Percentiles rank a stretch among this genome's conserved stretches.
Conservation (phyloP, 108 stramenopile genomes). For the Cyclotella cryptica region DNA sequence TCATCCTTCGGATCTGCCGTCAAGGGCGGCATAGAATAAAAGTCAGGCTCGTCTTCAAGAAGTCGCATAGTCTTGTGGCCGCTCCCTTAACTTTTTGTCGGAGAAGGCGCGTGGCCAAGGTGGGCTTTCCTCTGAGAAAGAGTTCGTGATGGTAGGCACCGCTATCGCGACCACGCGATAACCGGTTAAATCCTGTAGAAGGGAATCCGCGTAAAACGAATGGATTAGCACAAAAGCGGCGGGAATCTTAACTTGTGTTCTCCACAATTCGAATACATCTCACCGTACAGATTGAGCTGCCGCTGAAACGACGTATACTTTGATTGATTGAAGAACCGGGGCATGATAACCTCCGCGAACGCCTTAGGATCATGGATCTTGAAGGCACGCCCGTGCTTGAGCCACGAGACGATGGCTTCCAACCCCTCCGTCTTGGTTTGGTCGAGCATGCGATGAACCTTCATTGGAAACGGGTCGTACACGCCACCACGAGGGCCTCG, state of each 20-base stretch:
- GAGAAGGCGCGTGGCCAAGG: constrained; percentile 55
- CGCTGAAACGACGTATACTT: constrained; percentile 72
- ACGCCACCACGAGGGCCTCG: constrained; percentile 63
- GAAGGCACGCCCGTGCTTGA: constrained; percentile 83
- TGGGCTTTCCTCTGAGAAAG: constrained; percentile 67
- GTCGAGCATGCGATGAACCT: constrained; percentile 75
- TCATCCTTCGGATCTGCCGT: not conserved
- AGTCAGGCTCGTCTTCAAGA: constrained; percentile 67
- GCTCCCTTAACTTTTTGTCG: constrained; percentile 84
- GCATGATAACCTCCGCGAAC: constrained; percentile 78
- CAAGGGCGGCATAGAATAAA: constrained; percentile 69
- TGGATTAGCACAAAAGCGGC: not conserved
- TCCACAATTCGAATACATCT: not conserved
- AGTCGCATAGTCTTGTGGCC: constrained; percentile 60
- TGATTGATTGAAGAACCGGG: constrained; percentile 73
- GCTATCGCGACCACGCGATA: constrained; percentile 45
- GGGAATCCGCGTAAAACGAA: not conserved
- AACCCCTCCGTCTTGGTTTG: constrained; percentile 60
- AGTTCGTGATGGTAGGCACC: constrained; percentile 68
- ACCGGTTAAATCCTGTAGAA: constrained; percentile 52
- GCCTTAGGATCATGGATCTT: constrained; percentile 75
- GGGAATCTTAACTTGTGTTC: too few relatives aligned
- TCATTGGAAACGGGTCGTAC: constrained; percentile 70
- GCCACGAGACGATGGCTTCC: constrained; percentile 74
- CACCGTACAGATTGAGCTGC: constrained; percentile 74